Conservation (phyloP, 2,329 filamentous ascomycete genomes). For the Zasmidium citrigriseum region DNA sequence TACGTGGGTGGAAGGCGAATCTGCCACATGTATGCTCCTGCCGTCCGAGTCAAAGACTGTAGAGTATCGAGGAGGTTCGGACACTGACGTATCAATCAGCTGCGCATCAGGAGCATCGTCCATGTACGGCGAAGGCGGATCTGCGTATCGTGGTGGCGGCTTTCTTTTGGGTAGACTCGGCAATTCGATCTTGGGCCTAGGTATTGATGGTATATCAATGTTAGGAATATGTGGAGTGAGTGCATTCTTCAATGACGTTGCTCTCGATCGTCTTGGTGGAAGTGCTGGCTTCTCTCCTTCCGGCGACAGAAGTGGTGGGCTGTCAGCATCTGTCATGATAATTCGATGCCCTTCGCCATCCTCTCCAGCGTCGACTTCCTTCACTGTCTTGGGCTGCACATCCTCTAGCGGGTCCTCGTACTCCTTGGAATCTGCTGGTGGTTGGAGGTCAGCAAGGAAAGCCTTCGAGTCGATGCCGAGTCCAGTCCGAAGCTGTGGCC, state of each 20-base stretch:
- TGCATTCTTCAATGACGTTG: constrained; percentile 21
- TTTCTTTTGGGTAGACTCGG: constrained; percentile 36
- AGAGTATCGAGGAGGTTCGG: constrained; percentile 41
- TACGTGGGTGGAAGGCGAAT: constrained; percentile 42
- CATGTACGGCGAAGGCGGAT: constrained; percentile 7
- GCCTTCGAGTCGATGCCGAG: constrained; percentile 40
- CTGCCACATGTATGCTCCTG: constrained; percentile 32
- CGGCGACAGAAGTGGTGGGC: constrained; percentile 11
- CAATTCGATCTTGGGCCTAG: constrained; percentile 16
- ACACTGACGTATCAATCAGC: constrained; percentile 4
- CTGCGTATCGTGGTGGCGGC: constrained; percentile 42
- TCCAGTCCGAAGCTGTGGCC: constrained; percentile 46
- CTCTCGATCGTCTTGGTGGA: constrained; percentile 34
- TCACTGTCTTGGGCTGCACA: constrained; percentile 14
- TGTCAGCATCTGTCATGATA: constrained; percentile 45
- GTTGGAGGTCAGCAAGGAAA: constrained; percentile 43
- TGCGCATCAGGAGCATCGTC: constrained; percentile 12
- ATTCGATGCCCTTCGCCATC: constrained; percentile 43
- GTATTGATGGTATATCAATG: constrained; percentile 16
- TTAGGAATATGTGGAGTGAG: constrained; percentile 19
- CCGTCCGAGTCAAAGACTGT: constrained; percentile 41
- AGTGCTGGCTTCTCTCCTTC: constrained; percentile 35
- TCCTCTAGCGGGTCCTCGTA: constrained; percentile 52
- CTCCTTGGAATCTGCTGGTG: constrained; percentile 42
- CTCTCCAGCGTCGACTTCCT: constrained; percentile 24